Percentiles rank a stretch among this genome's conserved stretches.
phyloP scores from a whole-genome alignment of 352 stramenopile genomes.

The Phytophthora multivora region DNA sequence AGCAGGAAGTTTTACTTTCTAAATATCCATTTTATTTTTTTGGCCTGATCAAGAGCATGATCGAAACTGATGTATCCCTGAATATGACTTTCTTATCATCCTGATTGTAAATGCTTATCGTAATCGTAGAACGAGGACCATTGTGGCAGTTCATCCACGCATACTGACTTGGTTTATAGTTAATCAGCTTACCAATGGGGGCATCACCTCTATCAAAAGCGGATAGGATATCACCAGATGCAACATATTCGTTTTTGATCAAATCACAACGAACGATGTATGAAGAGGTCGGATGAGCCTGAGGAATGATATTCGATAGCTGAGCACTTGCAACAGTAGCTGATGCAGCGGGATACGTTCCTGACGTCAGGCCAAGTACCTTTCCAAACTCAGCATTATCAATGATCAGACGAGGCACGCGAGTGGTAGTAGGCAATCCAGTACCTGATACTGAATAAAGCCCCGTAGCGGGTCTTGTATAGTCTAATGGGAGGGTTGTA shows the following conservation, averaged over 20 bases:
- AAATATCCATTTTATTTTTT: constrained; percentile 15
- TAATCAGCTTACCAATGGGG: constrained; percentile 9
- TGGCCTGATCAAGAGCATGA: constrained; percentile 9
- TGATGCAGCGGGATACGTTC: constrained; percentile 10
- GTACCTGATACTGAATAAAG: neutral
- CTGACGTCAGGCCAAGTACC: constrained; percentile 2
- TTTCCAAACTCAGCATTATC: constrained; percentile 20
- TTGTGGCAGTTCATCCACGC: neutral
- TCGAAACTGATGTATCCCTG: neutral
- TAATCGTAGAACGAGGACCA: neutral
- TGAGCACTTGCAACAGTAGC: constrained; percentile 6
- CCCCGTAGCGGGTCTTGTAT: neutral
- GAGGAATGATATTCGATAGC: constrained; percentile 19
- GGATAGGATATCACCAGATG: constrained; percentile 16
- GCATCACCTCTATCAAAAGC: constrained; percentile 19
- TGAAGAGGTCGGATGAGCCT: constrained; percentile 1
- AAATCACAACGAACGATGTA: constrained; percentile 27
- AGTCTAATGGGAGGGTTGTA: neutral
- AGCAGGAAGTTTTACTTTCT: constrained; percentile 2
- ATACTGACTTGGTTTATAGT: constrained; percentile 1
- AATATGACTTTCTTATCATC: neutral
- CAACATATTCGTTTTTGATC: constrained; percentile 26
- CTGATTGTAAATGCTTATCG: neutral
- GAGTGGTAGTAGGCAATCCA: constrained; percentile 10
- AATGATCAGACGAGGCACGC: constrained; percentile 15